phyloP scores from a whole-genome alignment of 495 filamentous ascomycete species.

The Penicillium taxi region DNA sequence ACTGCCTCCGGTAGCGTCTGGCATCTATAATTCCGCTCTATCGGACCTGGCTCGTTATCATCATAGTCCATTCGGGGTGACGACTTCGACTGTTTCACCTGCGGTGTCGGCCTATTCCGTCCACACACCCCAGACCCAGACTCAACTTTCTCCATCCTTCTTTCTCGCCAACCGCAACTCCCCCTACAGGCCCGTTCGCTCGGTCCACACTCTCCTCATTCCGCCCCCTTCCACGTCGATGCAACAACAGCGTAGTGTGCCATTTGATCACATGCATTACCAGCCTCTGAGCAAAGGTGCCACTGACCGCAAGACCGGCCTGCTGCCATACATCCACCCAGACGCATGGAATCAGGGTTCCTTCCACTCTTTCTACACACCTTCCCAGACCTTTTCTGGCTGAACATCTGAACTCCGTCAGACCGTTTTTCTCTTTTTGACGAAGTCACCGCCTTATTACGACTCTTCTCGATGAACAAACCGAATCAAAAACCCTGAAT shows the following conservation, averaged over 20 bases:
- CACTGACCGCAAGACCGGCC: conserved; percentile 69
- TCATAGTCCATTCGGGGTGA: conserved; percentile 29
- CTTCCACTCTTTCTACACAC: conserved; percentile 31
- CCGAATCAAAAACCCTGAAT: too few species aligned
- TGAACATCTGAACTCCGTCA: too few species aligned
- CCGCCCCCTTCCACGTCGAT: conserved; percentile 77
- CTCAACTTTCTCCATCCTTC: conserved; percentile 53
- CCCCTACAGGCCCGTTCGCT: conserved; percentile 84
- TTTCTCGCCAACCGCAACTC: conserved; percentile 62
- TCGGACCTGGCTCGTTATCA: conserved; percentile 39
- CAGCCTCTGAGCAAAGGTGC: conserved; percentile 73
- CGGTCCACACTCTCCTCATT: conserved; percentile 80
- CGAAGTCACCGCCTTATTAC: conserved; percentile 18
- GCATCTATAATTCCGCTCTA: conserved; percentile 44
- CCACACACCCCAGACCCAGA: conserved; percentile 45
- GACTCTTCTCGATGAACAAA: conserved; percentile 20
- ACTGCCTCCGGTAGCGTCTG: conserved; percentile 24
- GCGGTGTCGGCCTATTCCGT: conserved; percentile 35
- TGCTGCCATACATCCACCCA: conserved; percentile 63
- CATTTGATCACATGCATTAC: conserved; percentile 88
- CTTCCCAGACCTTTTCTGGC: conserved; percentile 30
- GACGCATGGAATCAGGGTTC: conserved; percentile 39
- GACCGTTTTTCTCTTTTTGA: conserved; percentile 13
- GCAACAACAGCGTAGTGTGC: conserved; percentile 56
- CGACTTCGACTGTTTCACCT: conserved; percentile 34